A percentile compares a stretch with the other conserved stretches of the same genome.
Conservation (phyloP, 768 basidiomycete genomes). For the Tephrocybe sp. region DNA sequence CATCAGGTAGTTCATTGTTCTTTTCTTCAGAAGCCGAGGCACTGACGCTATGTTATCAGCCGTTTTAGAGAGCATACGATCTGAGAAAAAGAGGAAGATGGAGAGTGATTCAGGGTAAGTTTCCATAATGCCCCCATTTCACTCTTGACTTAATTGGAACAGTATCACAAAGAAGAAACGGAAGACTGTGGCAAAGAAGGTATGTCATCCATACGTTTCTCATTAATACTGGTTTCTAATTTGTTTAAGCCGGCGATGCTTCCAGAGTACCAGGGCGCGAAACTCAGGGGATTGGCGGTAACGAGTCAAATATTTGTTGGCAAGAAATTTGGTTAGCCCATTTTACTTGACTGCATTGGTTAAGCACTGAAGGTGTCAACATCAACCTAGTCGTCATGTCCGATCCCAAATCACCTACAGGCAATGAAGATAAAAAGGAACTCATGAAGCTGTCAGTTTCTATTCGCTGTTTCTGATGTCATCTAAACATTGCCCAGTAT, state of each 20-base stretch:
- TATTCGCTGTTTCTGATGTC: background rate
- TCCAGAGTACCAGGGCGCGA: slow-evolving; percentile 65
- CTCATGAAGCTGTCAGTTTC: slow-evolving; percentile 60
- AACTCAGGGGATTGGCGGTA: slow-evolving; percentile 54
- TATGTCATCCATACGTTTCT: slow-evolving; percentile 17
- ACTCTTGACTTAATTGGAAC: slow-evolving; percentile 5
- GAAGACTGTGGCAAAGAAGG: slow-evolving; percentile 52
- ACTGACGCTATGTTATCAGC: slow-evolving; percentile 30
- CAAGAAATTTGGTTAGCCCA: slow-evolving; percentile 72
- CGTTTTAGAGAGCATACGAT: slow-evolving; percentile 55
- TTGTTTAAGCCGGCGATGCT: slow-evolving; percentile 52
- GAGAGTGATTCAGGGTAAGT: slow-evolving; percentile 54
- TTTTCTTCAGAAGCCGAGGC: background rate
- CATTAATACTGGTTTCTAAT: background rate
- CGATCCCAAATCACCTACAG: slow-evolving; percentile 67
- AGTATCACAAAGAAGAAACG: slow-evolving; percentile 54
- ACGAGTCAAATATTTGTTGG: slow-evolving; percentile 69
- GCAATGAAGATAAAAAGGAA: slow-evolving; percentile 65
- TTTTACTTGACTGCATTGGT: background rate
- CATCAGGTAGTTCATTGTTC: slow-evolving; percentile 44
- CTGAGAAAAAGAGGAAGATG: slow-evolving; percentile 74
- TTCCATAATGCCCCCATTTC: background rate
- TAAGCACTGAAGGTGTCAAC: background rate
- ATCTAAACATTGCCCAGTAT: slow-evolving; percentile 44
- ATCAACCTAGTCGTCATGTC: slow-evolving; percentile 62